These are phyloP conservation scores for Debaryomyces tyrocola DNA, from an alignment of 805 yeast species.

Conservation along the genomic window DNA sequence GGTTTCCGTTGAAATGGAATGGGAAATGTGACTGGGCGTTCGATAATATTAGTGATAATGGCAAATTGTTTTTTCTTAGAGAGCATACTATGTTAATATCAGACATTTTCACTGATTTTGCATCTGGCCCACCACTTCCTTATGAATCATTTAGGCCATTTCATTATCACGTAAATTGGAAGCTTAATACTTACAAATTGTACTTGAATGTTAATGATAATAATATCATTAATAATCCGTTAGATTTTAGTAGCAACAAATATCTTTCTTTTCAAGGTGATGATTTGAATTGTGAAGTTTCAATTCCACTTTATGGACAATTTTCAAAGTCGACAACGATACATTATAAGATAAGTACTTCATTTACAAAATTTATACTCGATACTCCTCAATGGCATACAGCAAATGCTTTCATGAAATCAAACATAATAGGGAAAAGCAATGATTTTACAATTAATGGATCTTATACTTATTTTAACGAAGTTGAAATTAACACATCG, in stretches of 20 bases:
- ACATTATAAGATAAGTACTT: constrained; percentile 52
- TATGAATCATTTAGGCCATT: constrained; percentile 80
- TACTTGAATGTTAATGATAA: constrained; percentile 81
- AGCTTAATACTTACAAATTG: constrained; percentile 53
- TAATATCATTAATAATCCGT: constrained; percentile 85
- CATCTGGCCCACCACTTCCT: constrained; percentile 66
- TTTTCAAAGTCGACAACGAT: constrained; percentile 53
- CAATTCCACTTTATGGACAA: constrained; percentile 60
- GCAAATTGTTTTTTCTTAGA: constrained; percentile 65
- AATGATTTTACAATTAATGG: constrained; percentile 63
- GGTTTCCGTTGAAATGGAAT: constrained; percentile 83
- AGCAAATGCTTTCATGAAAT: constrained; percentile 62
- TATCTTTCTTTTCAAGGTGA: constrained; percentile 75
- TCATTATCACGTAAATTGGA: constrained; percentile 61
- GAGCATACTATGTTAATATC: constrained; percentile 77
- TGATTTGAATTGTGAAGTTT: constrained; percentile 43
- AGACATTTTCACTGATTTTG: constrained; percentile 76
- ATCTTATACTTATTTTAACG: constrained; percentile 58
- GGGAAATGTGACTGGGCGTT: constrained; percentile 72
- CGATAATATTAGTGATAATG: constrained; percentile 48
- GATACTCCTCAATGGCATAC: constrained; percentile 95
- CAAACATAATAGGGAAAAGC: constrained; percentile 66
- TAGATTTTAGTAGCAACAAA: constrained; percentile 78
- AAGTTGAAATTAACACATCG: constrained; percentile 62
- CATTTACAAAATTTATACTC: constrained; percentile 58